phyloP scores from a whole-genome alignment of 139 green algal species.

The Tetraselmis striata region DNA sequence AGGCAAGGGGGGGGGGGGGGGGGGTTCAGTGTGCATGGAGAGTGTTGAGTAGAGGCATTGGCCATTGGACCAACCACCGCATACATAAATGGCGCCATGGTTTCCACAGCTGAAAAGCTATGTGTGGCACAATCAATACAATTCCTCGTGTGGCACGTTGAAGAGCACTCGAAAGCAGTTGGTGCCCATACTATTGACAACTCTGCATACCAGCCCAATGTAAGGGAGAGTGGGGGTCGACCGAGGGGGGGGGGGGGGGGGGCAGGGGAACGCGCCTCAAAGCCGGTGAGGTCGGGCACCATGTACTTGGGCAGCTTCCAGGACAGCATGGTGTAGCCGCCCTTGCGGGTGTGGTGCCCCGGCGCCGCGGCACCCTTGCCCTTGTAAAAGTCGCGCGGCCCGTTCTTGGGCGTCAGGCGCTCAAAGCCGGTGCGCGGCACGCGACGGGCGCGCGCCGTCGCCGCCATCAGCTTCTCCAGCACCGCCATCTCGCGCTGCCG shows the following conservation, averaged over 20 bases:
- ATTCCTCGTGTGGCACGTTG: no score
- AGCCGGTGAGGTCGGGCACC: constrained; percentile 28
- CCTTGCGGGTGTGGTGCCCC: constrained; percentile 48
- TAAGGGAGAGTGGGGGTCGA: background rate
- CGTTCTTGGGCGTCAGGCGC: constrained; percentile 43
- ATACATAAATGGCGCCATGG: no score
- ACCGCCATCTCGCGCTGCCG: constrained; percentile 5
- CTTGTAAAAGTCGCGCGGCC: constrained; percentile 44
- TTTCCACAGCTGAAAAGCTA: no score
- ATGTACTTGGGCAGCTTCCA: constrained; percentile 24
- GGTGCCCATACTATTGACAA: no score
- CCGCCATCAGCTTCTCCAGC: constrained; percentile 9
- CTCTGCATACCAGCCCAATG: no score
- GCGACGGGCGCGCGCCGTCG: constrained; percentile 15
- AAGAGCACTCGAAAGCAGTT: no score
- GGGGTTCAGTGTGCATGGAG: background rate
- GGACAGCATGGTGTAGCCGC: constrained; percentile 21
- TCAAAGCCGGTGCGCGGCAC: constrained; percentile 31
- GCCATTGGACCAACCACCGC: no score
- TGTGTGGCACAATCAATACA: no score
- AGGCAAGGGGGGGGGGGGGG: background rate
- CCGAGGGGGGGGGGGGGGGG: no score
- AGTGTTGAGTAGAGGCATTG: no score
- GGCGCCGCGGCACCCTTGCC: constrained; percentile 33
- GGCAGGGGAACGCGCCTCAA: constrained; percentile 12